phyloP scores from a whole-genome alignment of 257 asterid species.

The Paraleonurus japonicus region DNA sequence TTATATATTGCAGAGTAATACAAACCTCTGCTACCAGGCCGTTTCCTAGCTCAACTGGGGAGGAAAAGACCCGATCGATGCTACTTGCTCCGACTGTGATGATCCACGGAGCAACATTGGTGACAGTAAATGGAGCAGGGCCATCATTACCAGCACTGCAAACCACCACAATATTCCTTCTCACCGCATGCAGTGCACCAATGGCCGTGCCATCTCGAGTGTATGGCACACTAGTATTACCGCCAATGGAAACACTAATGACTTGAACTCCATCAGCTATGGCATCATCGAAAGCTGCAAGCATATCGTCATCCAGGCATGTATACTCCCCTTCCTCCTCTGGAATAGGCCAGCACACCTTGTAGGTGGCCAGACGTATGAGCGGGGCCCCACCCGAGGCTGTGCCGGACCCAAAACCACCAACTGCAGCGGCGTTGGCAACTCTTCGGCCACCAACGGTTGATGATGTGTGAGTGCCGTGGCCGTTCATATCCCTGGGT shows the following conservation, averaged over 20 bases:
- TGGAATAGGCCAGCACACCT: conserved; percentile 44
- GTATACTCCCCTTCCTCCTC: conserved; percentile 3
- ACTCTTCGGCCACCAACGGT: conserved; percentile 45
- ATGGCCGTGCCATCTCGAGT: conserved; percentile 23
- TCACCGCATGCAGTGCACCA: conserved; percentile 40
- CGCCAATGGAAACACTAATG: conserved; percentile 35
- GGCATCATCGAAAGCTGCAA: conserved; percentile 52
- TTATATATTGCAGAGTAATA: neutral
- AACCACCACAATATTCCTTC: conserved; percentile 31
- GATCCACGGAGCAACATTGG: conserved; percentile 47
- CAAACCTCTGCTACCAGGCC: conserved; percentile 32
- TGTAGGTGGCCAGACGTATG: conserved; percentile 40
- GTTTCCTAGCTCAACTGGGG: conserved; percentile 38
- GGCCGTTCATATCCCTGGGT: conserved; percentile 39
- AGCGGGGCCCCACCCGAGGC: conserved; percentile 50
- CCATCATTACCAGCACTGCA: conserved; percentile 47
- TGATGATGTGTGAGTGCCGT: conserved; percentile 49
- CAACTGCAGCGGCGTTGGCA: conserved; percentile 31
- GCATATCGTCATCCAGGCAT: conserved; percentile 33
- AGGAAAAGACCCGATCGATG: conserved; percentile 32
- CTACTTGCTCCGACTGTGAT: conserved; percentile 47
- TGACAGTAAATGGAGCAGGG: conserved; percentile 25
- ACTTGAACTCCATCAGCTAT: conserved; percentile 46
- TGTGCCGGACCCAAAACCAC: conserved; percentile 41
- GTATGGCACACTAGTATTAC: conserved; percentile 16